Percentiles rank a stretch among this genome's conserved stretches.
Evolutionary conservation across 1,284 basidiomycete genomes (phyloP).

Genomic region (Sphagnurus paluster): DNA sequence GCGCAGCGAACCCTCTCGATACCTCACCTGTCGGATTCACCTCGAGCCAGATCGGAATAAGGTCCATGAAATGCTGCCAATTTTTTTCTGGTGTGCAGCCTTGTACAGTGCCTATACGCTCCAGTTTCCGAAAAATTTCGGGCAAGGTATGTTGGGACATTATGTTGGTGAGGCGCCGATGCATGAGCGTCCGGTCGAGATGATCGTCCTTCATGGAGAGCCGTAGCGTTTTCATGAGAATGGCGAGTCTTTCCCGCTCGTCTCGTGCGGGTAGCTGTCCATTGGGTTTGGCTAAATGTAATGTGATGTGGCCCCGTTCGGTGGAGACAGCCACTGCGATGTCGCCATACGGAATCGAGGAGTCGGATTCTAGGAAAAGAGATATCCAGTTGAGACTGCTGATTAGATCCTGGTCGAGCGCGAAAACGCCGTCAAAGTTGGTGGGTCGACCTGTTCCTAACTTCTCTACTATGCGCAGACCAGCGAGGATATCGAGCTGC

Average conservation of each 20-base stretch:
- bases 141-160: slow-evolving; percentile 11
- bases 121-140: slow-evolving; percentile 13
- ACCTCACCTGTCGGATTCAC: slow-evolving; percentile 12
- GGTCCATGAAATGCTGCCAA: slow-evolving; percentile 7
- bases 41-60: slow-evolving; percentile 11
- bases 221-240: slow-evolving; percentile 12
- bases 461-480: slow-evolving; percentile 16
- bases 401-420: slow-evolving; percentile 6
- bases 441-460: slow-evolving; percentile 12
- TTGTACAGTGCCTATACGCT: slow-evolving; percentile 5
- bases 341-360: slow-evolving; percentile 9
- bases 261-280: slow-evolving; percentile 8
- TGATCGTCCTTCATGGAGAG: slow-evolving; percentile 6
- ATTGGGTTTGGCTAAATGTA: slow-evolving; percentile 14
- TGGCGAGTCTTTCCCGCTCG: slow-evolving; percentile 10
- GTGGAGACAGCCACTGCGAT: slow-evolving; percentile 15
- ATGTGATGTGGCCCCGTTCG: slow-evolving; percentile 4
- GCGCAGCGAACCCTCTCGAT: slow-evolving; percentile 9
- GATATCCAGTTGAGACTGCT: slow-evolving; percentile 17
- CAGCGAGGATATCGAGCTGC: slow-evolving; percentile 16
- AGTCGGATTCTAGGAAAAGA: slow-evolving; percentile 11
- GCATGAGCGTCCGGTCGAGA: not conserved
- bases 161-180: slow-evolving; percentile 5
- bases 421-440: slow-evolving; percentile 4
- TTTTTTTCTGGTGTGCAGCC: slow-evolving; percentile 3